Base-by-base conservation (phyloP, 2,329 filamentous ascomycete species). In the Westerdykella sp. region DNA sequence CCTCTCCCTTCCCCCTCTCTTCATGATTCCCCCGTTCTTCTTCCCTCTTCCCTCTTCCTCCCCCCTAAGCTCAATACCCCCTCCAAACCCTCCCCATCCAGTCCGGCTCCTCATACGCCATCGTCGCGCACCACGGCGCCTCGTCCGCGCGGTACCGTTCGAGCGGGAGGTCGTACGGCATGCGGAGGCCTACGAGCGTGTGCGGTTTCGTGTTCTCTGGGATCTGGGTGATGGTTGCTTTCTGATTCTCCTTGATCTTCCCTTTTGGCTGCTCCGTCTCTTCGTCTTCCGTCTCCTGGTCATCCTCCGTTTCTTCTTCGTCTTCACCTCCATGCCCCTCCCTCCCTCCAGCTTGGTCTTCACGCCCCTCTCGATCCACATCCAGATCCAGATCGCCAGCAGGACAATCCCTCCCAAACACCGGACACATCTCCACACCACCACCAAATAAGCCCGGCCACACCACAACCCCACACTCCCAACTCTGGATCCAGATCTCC, bases 81-180 rank as follows among this genome's bases (percentile, higher is more conserved):
- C 21, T 49, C 72, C 73, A 77, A 1, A 58, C 56, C 31, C 62
- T 51, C 1, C 71, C 75, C 48, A 68, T 71, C 70, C 79, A 79
- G 67, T 91, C 87, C 11, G 76, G 78, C 56, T 83, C 76, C 0
- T 48, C 45, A 57, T 90, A 76, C 1, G 57, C 59, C 56, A 74
- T 69, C 2, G 78, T 81, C 3, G 84, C 83, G 46, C 85, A 86
- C 90, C 89, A 95, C 1, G 89, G 88, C 37, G 76, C 69, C 57
- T 94, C 87, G 4, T 67, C 63, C 6, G 65, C 50, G 0, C 62
- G 69, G 56, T 95, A 95, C 6, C 71, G 70, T 39, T 79, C 78
- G 22, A 95, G 63, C 0, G 89, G 89, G 6, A 90, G 67, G 64
- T 82, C 82, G 64, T 95, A 95, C n/a, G 89, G 87, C 68, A 95